These are phyloP conservation scores for Angomonas deanei DNA, from an alignment of 208 protist genomes.

Conservation along the genomic window DNA sequence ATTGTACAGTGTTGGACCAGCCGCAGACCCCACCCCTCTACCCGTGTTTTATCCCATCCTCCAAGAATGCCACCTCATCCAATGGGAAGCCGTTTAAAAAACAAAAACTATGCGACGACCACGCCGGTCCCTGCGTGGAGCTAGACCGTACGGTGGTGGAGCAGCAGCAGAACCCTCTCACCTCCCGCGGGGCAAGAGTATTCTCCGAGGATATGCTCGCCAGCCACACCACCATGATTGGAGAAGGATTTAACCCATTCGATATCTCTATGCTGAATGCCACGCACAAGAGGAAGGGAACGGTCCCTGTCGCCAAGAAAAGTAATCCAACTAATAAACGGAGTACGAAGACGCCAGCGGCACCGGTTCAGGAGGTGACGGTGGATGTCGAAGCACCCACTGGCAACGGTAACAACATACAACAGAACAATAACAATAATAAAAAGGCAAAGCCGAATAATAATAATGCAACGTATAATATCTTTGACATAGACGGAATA, in stretches of 20 bases:
- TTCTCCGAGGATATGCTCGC: conserved; percentile 42
- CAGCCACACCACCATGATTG: conserved; percentile 22
- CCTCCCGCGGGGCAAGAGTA: conserved; percentile 30
- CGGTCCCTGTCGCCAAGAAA: conserved; percentile 1
- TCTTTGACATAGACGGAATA: conserved; percentile 75
- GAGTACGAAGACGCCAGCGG: not conserved
- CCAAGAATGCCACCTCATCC: not conserved
- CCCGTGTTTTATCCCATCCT: too few relatives aligned
- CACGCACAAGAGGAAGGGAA: conserved; percentile 23
- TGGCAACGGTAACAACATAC: not conserved
- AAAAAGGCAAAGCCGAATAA: not conserved
- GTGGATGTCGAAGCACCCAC: not conserved
- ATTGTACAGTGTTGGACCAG: not conserved
- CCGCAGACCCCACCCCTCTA: not conserved
- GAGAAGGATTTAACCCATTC: conserved; percentile 46
- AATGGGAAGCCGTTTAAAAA: not conserved
- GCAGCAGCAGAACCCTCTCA: conserved; percentile 15
- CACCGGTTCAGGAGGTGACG: not conserved
- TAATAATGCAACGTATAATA: conserved; percentile 21
- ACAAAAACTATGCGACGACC: not conserved
- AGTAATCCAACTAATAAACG: not conserved
- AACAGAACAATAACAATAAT: not conserved
- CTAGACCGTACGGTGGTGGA: conserved; percentile 17
- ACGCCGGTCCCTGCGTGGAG: conserved; percentile 14
- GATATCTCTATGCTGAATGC: conserved; percentile 42